Evolutionary conservation across 1,284 basidiomycete genomes (phyloP).

Genomic region (Fomitopsis pinicola): DNA sequence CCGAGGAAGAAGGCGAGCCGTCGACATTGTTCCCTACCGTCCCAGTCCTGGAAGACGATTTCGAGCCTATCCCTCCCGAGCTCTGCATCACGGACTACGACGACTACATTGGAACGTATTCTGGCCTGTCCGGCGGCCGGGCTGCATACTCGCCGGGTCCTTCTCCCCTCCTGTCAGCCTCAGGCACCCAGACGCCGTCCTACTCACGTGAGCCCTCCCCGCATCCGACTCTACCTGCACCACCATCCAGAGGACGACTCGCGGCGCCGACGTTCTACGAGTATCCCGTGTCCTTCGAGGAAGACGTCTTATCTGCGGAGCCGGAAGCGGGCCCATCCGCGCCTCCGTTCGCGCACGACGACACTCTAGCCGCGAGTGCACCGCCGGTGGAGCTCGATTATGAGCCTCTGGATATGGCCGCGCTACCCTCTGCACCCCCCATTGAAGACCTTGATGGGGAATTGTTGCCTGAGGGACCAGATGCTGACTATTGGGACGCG

Average conservation of each 20-base stretch:
- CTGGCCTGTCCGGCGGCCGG: conserved; percentile 6
- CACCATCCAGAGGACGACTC: conserved; percentile 23
- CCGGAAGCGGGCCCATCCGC: conserved; percentile 18
- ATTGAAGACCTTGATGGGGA: conserved; percentile 3
- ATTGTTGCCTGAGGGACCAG: neutral
- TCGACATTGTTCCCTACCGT: conserved; percentile 21
- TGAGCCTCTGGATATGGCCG: neutral
- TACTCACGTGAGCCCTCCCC: conserved; percentile 22
- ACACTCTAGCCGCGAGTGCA: conserved; percentile 15
- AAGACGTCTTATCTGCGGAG: conserved; percentile 20
- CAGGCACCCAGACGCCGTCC: conserved; percentile 14
- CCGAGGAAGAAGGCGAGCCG: conserved; percentile 9
- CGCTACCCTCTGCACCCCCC: conserved; percentile 7
- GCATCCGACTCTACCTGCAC: conserved; percentile 21
- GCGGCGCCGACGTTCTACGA: conserved; percentile 26
- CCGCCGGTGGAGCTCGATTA: conserved; percentile 17
- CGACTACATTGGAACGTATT: neutral
- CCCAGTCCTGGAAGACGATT: conserved; percentile 25
- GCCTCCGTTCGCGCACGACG: conserved; percentile 22
- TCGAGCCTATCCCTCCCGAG: conserved; percentile 11
- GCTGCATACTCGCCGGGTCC: conserved; percentile 5
- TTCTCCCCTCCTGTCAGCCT: neutral
- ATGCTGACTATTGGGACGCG: neutral
- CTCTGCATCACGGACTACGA: conserved; percentile 11
- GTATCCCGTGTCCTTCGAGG: conserved; percentile 28